Conservation (phyloP, 1,284 basidiomycete species). For the Ceratobasidium sp. region DNA sequence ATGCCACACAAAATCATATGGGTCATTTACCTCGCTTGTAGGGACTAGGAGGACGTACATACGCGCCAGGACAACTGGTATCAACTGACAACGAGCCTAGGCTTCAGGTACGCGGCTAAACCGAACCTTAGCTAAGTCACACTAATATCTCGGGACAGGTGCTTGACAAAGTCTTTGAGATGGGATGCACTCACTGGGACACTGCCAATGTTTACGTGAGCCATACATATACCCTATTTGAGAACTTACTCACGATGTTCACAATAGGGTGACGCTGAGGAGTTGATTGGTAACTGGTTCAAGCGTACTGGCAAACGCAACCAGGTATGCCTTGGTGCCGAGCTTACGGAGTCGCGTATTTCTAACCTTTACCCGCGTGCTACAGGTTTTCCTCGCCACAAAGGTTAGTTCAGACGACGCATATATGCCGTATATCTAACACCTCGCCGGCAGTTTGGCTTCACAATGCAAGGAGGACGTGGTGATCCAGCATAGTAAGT, state of each 20-base stretch:
- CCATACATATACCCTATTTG: neutral
- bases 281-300: conserved; percentile 36
- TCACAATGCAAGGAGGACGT: conserved; percentile 39
- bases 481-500: conserved; percentile 28
- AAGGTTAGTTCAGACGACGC: conserved; percentile 52
- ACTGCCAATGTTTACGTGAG: conserved; percentile 7
- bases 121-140: neutral
- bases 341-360: neutral
- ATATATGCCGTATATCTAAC: neutral
- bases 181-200: conserved; percentile 39
- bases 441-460: conserved; percentile 40
- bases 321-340: conserved; percentile 10
- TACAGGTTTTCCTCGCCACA: conserved; percentile 55
- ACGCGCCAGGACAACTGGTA: no score
- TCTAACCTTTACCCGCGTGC: neutral
- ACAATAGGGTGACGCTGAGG: conserved; percentile 21
- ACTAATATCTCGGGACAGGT: conserved; percentile 8
- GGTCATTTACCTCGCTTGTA: neutral
- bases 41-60: conserved; percentile 24
- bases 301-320: conserved; percentile 51
- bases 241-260: neutral
- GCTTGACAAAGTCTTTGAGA: conserved; percentile 7
- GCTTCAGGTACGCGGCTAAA: conserved; percentile 7
- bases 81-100: conserved; percentile 8
- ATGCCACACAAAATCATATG: neutral